phyloP scores from a whole-genome alignment of 2,329 filamentous ascomycete genomes.

The Leptographium procerum region DNA sequence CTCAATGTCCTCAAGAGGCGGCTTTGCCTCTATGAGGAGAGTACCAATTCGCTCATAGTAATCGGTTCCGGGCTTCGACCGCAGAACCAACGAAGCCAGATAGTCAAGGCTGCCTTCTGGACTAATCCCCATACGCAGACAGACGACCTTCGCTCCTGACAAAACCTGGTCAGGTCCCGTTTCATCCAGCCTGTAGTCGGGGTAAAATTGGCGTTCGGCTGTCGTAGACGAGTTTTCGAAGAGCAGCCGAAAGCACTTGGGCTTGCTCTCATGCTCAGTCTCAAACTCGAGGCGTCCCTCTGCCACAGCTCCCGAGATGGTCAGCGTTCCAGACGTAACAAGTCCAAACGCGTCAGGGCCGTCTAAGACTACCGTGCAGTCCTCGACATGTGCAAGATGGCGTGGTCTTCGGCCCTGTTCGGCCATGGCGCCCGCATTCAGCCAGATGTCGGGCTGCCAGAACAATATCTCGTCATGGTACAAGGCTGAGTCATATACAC shows the following conservation, averaged over 20 bases:
- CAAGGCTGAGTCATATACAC: background rate
- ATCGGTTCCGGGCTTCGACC: background rate
- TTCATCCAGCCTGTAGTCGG: background rate
- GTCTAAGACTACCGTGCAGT: background rate
- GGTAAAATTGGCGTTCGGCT: background rate
- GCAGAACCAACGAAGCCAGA: background rate
- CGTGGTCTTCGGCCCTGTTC: background rate
- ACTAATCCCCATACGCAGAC: background rate
- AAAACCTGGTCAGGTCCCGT: background rate
- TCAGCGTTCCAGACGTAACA: background rate
- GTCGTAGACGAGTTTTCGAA: background rate
- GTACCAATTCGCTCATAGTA: background rate
- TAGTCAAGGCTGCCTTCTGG: background rate
- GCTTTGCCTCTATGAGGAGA: background rate
- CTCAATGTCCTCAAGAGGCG: background rate
- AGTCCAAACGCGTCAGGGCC: background rate
- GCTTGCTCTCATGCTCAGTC: background rate
- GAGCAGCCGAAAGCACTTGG: background rate
- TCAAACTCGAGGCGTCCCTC: background rate
- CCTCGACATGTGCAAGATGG: background rate
- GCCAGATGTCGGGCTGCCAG: background rate
- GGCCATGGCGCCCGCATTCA: background rate
- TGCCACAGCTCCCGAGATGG: background rate
- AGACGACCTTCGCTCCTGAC: background rate
- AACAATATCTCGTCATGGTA: background rate